Evolutionary conservation across 345 rosid species (phyloP).

Genomic region (Microcos paniculata): DNA sequence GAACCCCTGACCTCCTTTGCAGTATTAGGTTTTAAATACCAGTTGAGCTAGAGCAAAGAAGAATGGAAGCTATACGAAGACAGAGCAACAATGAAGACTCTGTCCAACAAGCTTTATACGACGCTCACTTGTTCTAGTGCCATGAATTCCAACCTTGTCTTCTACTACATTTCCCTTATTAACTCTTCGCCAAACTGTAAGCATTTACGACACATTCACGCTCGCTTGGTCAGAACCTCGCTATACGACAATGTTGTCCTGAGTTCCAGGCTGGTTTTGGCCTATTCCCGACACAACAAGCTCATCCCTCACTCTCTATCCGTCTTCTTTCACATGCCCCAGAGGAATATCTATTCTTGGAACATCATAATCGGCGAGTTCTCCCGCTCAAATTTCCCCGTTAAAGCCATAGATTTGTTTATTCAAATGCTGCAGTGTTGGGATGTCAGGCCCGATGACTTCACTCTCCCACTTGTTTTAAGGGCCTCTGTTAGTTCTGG

Average conservation of each 20-base stretch:
- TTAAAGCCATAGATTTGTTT: slow-evolving; percentile 41
- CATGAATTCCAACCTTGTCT: slow-evolving; percentile 2
- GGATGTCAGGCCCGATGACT: slow-evolving; percentile 45
- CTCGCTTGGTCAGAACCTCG: slow-evolving; percentile 54
- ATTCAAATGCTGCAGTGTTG: slow-evolving; percentile 44
- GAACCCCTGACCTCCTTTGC: too few species aligned
- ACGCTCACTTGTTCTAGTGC: slow-evolving; percentile 15
- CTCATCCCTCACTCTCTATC: slow-evolving; percentile 44
- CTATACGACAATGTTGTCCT: slow-evolving; percentile 47
- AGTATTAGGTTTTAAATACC: too few species aligned
- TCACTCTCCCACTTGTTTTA: slow-evolving; percentile 61
- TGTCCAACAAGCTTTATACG: slow-evolving; percentile 22
- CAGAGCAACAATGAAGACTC: slow-evolving; percentile 1
- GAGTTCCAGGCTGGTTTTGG: slow-evolving; percentile 50
- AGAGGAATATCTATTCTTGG: slow-evolving; percentile 61
- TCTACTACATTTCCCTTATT: slow-evolving; percentile 43
- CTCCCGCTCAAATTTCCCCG: slow-evolving; percentile 44
- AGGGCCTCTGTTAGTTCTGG: slow-evolving; percentile 49
- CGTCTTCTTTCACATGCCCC: slow-evolving; percentile 65
- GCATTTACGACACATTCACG: slow-evolving; percentile 60
- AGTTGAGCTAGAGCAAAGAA: too few species aligned
- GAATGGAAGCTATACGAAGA: too few species aligned
- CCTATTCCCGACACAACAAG: slow-evolving; percentile 44
- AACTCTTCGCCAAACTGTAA: slow-evolving; percentile 41
- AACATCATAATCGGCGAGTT: slow-evolving; percentile 66